Base-by-base conservation (phyloP, 169 alveolate species). In the Toxoplasma gondii region DNA sequence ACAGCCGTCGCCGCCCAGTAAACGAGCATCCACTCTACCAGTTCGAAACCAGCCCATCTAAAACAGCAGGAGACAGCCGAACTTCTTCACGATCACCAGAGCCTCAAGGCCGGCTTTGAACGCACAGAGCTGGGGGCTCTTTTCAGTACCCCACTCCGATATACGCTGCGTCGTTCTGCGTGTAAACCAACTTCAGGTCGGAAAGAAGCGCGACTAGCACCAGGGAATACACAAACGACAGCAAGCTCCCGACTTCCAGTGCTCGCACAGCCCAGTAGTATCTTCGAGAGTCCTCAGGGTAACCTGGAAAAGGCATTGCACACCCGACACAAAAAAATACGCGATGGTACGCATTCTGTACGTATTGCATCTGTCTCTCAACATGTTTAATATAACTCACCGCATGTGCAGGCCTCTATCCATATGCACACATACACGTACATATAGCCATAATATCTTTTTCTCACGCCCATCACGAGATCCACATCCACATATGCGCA, bases 241-340 rank as follows among this genome's bases (percentile, higher is more conserved):
- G 86, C 41, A 92, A 82, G 38, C 91, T 45, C 29, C 94, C 94
- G 22, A 82, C 45, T 9, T 88, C 82, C 53, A 92, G 70, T n/a
- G 94, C 94, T 2, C 94, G 84, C 49, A 80, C 91, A 7, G 83
- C 94, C 94, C 94, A 92, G 43, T 53, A 80, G 7, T 88, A 88
- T 12, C 94, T 39, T 24, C 58, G 80, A 31, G 91, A 81, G 39
- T 88, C 91, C 91, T 88, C 29, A 16, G 94, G 94, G 29, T 88
- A 81, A 29, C 87, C 94, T 92, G 94, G 29, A 44, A 16, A n/a
- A 12, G 24, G 58, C n/a, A 29, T 45, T 7, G 39, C 54, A 36
- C 27, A 36, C 43, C 22, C 44, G 19, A 54, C 91, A 31, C 45
- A 27, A n/a, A 34, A 19, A 34, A 31, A 70, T 17, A 12, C 69